A percentile compares a stretch with the other conserved stretches of the same genome.
Evolutionary conservation across 1,284 basidiomycete genomes (phyloP).

Genomic region (Marasmius sp.): DNA sequence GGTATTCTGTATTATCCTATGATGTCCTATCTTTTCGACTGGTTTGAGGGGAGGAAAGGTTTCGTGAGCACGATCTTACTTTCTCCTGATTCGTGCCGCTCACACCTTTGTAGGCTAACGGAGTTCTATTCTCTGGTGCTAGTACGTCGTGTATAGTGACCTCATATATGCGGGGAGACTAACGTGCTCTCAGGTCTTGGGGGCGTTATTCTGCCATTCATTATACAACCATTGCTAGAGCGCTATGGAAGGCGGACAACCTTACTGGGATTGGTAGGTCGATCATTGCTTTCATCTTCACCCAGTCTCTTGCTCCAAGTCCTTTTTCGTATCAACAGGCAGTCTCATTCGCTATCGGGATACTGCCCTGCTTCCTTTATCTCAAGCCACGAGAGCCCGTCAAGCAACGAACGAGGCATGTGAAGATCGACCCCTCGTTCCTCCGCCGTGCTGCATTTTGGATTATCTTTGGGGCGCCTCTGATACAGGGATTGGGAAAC

Average conservation of each 20-base stretch:
- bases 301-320: neutral
- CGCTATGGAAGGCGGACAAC: constrained; percentile 10
- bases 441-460: constrained; percentile 8
- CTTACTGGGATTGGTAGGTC: constrained; percentile 6
- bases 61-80: constrained; percentile 1
- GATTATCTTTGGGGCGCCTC: constrained; percentile 4
- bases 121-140: constrained; percentile 13
- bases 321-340: constrained; percentile 1
- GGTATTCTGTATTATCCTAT: constrained; percentile 14
- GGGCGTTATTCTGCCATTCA: constrained; percentile 9
- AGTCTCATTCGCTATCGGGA: constrained; percentile 2
- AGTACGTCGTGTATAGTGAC: too few species aligned
- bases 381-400: constrained; percentile 11
- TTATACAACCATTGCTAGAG: constrained; percentile 6
- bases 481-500: constrained; percentile 5
- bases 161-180: too few species aligned
- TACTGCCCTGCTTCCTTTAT: constrained; percentile 7
- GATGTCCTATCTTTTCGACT: constrained; percentile 14
- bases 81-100: neutral
- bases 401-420: neutral
- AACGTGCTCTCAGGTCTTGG: constrained; percentile 5
- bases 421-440: constrained; percentile 1
- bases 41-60: constrained; percentile 12
- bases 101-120: constrained; percentile 7
- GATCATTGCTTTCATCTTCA: too few species aligned